Evolutionary conservation across 805 yeast genomes (phyloP), one percentile per base, ranked within the genome.

Genomic region (Saturnispora diversa): DNA sequence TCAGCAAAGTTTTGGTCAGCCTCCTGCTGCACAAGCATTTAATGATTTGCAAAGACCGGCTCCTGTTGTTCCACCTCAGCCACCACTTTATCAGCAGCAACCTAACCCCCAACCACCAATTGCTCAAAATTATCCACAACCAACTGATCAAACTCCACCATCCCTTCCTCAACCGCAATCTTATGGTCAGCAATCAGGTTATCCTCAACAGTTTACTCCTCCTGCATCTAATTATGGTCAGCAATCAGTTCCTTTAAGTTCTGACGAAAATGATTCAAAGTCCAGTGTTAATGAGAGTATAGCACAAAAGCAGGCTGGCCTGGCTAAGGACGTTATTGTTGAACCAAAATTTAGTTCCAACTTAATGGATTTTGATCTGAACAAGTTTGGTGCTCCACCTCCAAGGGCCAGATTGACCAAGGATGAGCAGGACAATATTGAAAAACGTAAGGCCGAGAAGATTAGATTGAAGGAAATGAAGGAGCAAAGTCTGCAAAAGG

Each of bases 381-480:
- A 53, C 25, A 61, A 59, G 24, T 58, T 60, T 44, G 75, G 68
- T 1, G 69, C 74, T 2, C 74, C 75, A 6, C 73, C 73, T 2
- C 75, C 75, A 4, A 60, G 54, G 40, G 64, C 66, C 3, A 51
- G 46, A 37, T 48, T 53, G 31, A 48, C 46, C 11, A 44, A 43
- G 15, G 56, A 51, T 2, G 63, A 59, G 31, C 42, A 42, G 24
- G 34, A 43, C 13, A 52, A 50, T n/a, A 30, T 42, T 4, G 53
- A 52, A 31, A 48, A 44, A 33, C 53, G 57, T 8, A 46, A 44
- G 27, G 56, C 51, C 6, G 50, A 50, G 27, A 52, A 51, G 37
- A 21, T 27, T 1, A 44, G 64, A 39, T 43, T 58, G 44, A 52
- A 49, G 25, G 46, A 48, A 31, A 51, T 58, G 44, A 54, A 48